Base-by-base conservation (phyloP, 345 rosid genomes). In the Eucalyptus grandis region DNA sequence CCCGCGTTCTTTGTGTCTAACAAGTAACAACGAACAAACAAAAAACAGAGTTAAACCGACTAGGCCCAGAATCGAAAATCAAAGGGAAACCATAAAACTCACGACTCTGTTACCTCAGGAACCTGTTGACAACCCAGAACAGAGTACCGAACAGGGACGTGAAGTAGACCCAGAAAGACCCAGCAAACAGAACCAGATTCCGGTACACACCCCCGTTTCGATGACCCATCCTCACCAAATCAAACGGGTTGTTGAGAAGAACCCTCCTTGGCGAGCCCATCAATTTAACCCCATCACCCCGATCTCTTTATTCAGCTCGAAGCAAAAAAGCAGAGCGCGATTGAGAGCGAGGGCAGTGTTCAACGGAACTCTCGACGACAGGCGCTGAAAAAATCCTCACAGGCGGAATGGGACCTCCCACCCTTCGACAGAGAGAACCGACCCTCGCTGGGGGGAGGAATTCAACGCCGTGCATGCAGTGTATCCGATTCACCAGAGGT, bases 351-450 rank as follows among this genome's bases (percentile, higher is more conserved):
- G 86, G 88, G 90, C 51, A 15, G 67, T 90, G 89, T 91, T 90
- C 93, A 88, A 86, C 49, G 86, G 87, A 86, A 90, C 87, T 49
- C 89, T 94, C 89, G 85, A 94, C 93, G 60, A 90, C 92, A 91
- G 72, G 90, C 89, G 89, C 93, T 94, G 95, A 94, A 93, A 89
- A 43, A 62, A 56, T 56, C 40, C 83, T 92, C 89, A 91, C 85
- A 90, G 82, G 88, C 94, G 92, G 80, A 90, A 88, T 67, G 90
- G 87, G 98, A 96, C 98, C 87, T 88, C 89, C 90, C 90, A 98
- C 96, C 96, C 98, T 14, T 94, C 30, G 89, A 65, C 88, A 90
- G 46, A 72, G 69, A 87, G 86, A 86, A 90, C 86, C 8, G 40
- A 86, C 49, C 27, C 82, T 46, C 30, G 12, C 27, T 6, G 19